Percentiles rank a stretch among this genome's conserved stretches.
Conservation (phyloP, 2,329 filamentous ascomycete species). For the Apiospora arundinis region DNA sequence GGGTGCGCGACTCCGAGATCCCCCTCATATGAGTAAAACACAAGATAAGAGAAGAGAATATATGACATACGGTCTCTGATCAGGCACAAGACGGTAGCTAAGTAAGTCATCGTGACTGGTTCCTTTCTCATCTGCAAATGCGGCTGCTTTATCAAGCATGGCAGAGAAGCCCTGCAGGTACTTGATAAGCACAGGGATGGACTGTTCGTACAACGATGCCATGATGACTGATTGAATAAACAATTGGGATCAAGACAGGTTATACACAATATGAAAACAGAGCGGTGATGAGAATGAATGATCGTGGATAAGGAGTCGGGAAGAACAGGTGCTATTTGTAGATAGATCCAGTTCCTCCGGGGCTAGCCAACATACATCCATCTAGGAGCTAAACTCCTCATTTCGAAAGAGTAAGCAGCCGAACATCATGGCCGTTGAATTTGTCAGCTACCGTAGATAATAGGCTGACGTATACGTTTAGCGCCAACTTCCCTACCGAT, state of each 20-base stretch:
- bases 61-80: slow-evolving; percentile 19
- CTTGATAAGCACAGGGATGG: slow-evolving; percentile 28
- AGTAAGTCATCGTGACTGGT: slow-evolving; percentile 27
- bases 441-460: not conserved
- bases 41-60: not conserved
- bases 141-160: slow-evolving; percentile 24
- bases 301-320: not conserved
- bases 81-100: slow-evolving; percentile 26
- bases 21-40: too few species aligned
- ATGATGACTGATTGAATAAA: slow-evolving; percentile 11
- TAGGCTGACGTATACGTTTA: not conserved
- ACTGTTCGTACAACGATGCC: slow-evolving; percentile 29
- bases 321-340: not conserved
- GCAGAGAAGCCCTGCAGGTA: slow-evolving; percentile 26
- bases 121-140: slow-evolving; percentile 26
- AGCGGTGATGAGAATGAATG: too few species aligned
- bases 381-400: not conserved
- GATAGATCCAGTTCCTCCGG: not conserved
- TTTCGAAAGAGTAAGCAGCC: not conserved
- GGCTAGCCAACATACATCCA: not conserved
- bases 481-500: not conserved
- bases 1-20: too few species aligned
- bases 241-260: not conserved
- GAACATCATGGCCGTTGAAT: not conserved
- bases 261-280: not conserved